phyloP scores from a whole-genome alignment of 208 protist species.

The Acanthamoeba royreba region DNA sequence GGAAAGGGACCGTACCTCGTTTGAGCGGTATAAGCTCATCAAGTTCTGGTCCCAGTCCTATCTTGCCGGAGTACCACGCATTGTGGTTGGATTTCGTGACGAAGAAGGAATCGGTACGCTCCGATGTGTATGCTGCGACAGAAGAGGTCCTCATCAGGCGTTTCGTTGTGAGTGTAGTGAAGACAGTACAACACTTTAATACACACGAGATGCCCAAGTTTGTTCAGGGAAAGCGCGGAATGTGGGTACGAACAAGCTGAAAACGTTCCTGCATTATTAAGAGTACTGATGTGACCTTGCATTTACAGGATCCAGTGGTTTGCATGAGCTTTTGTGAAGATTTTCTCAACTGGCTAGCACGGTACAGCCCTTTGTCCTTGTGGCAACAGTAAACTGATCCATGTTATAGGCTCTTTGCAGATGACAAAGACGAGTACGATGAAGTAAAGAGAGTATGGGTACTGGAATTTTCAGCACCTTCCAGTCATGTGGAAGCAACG shows the following conservation, averaged over 20 bases:
- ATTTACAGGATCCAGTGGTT: background rate
- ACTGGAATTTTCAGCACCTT: background rate
- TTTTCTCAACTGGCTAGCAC: background rate
- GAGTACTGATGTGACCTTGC: too few relatives aligned
- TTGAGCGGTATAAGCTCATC: slow-evolving; percentile 13
- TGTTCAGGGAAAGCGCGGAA: background rate
- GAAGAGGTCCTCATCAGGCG: background rate
- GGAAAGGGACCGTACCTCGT: background rate
- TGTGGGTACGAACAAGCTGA: too few relatives aligned
- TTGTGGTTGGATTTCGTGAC: slow-evolving; percentile 14
- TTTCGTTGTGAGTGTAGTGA: background rate
- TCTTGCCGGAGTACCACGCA: background rate
- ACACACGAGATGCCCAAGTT: background rate
- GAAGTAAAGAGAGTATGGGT: background rate
- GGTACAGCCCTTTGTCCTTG: background rate
- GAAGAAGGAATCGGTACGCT: background rate
- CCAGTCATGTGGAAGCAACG: background rate
- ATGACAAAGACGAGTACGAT: too few relatives aligned
- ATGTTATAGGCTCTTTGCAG: too few relatives aligned
- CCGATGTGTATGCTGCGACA: too few relatives aligned
- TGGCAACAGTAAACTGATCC: background rate
- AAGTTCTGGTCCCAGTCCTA: slow-evolving; percentile 18
- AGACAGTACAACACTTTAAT: background rate
- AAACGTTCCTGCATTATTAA: too few relatives aligned
- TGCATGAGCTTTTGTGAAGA: background rate